Base-by-base conservation (phyloP, 345 rosid species). In the Cardiospermum halicacabum region DNA sequence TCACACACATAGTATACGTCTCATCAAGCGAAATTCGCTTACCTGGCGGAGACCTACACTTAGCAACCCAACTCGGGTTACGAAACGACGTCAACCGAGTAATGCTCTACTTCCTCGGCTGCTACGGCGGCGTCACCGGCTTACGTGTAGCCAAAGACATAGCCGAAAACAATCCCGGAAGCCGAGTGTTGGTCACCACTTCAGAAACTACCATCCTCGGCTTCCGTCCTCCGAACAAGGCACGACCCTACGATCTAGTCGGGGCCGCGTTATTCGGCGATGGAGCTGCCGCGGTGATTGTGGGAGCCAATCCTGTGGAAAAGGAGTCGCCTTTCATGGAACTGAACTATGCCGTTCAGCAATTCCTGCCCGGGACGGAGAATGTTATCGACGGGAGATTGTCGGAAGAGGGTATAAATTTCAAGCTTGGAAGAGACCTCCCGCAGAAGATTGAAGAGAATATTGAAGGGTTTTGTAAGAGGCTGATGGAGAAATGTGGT, bases 211-310 rank as follows among this genome's bases (percentile, higher is more conserved):
- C 99, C 51, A 87, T 94, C 25, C 86, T 94, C 13, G 97, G 96
- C 27, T 94, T 89, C 64, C 86, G 91, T 1, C 99, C 99, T 2
- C 97, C 95, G 3, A 91, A 82, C 83, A 85, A 76, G 58, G 80
- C 82, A 11, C 92, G 96, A 65, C 99, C 96, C 27, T 89, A 94
- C 24, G 93, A 91, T 65, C 83, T 94, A 5, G 99, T 94, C 0
- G 97, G 97, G 34, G 97, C 94, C 5, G 97, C 99, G 32, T 85
- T 94, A 45, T 94, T 94, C 16, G 99, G 95, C 1, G 99, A 94
- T 22, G 99, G 99, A 2, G 97, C 95, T 10, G 97, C 92, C 0
- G 96, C 97, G 2, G 91, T 71, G 32, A 78, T 94, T 24, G 50
- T 94, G 0, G 96, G 97, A 67, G 82, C 96, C 0, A 72, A 85